Percentiles rank a stretch among this genome's conserved stretches.
Evolutionary conservation across 2,329 filamentous ascomycete species (phyloP).

Genomic region (Sarocladium kiliense): DNA sequence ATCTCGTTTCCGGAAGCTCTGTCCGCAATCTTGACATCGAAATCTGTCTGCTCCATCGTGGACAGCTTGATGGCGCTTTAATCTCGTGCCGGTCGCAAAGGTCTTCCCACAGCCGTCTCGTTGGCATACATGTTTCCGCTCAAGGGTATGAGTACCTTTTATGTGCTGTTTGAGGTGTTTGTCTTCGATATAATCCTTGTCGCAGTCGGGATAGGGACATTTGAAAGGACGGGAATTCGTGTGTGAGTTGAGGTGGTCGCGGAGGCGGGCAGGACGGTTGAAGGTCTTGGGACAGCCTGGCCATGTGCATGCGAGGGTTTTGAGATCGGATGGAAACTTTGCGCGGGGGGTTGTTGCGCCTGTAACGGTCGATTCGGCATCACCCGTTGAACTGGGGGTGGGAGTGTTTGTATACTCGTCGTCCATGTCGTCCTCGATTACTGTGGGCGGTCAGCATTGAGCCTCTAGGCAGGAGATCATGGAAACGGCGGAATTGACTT

Average conservation of each 20-base stretch:
- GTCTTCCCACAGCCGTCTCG: constrained; percentile 69
- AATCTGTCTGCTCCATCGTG: constrained; percentile 72
- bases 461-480: too few species aligned
- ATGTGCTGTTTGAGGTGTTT: constrained; percentile 84
- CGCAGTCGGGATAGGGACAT: constrained; percentile 66
- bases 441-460: neutral
- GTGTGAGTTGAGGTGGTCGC: constrained; percentile 78
- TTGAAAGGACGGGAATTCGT: constrained; percentile 77
- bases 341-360: constrained; percentile 36
- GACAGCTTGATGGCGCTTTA: constrained; percentile 71
- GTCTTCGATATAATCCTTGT: constrained; percentile 79
- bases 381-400: constrained; percentile 25
- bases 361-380: constrained; percentile 20
- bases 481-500: too few species aligned
- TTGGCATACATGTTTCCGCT: constrained; percentile 67
- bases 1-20: constrained; percentile 81
- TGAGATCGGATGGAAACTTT: constrained; percentile 64
- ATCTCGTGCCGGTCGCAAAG: constrained; percentile 74
- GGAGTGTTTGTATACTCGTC: constrained; percentile 26
- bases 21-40: constrained; percentile 67
- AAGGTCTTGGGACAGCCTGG: constrained; percentile 75
- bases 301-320: constrained; percentile 72
- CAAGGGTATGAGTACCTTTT: constrained; percentile 71
- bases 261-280: constrained; percentile 76
- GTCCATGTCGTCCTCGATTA: constrained; percentile 26